Base-by-base conservation (phyloP, 345 rosid species). In the Eucalyptus pauciflora region DNA sequence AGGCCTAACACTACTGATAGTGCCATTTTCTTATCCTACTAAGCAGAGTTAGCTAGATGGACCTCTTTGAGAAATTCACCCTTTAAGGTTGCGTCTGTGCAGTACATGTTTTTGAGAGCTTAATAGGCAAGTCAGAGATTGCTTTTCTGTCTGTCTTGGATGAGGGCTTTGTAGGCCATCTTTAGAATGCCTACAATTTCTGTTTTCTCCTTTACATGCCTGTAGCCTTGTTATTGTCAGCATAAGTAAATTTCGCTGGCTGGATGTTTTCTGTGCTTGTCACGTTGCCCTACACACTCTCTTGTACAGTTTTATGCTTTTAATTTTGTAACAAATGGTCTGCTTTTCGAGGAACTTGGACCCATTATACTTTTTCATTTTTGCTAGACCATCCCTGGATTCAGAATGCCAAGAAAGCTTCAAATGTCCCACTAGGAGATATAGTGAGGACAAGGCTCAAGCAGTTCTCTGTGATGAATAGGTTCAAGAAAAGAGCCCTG, bases 401-500 rank as follows among this genome's bases (percentile, higher is more conserved):
- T 91, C 99, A 95, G 89, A 95, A 98, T 92, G 94, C 96, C 76
- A 98, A 96, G 95, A 98, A 98, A 91, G 99, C 99, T 90, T 93
- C 99, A 24, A 98, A 96, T 94, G 99, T 98, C 86, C 99, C 98
- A 51, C 94, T 98, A 62, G 99, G 99, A 80, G 99, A 98, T 91
- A 94, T 96, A 31, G 99, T 98, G 87, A 96, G 99, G 93, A 88
- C 99, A 60, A 94, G 99, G 90, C 96, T 98, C 86, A 98, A 93
- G 92, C 99, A 98, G 92, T 98, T 98, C 90, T 96, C 99, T 41
- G 89, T 96, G 91, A 98, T 98, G 99, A 98, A 96, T 90, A 96
- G 98, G 90, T 96, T 98, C 89, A 98, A 98, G 91, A 98, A 96
- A 97, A 98, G 90, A 89, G 99, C 98, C 86, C 93, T 96, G 89